Conservation (phyloP, 2,329 filamentous ascomycete species). For the Zymoseptoria crescenta region DNA sequence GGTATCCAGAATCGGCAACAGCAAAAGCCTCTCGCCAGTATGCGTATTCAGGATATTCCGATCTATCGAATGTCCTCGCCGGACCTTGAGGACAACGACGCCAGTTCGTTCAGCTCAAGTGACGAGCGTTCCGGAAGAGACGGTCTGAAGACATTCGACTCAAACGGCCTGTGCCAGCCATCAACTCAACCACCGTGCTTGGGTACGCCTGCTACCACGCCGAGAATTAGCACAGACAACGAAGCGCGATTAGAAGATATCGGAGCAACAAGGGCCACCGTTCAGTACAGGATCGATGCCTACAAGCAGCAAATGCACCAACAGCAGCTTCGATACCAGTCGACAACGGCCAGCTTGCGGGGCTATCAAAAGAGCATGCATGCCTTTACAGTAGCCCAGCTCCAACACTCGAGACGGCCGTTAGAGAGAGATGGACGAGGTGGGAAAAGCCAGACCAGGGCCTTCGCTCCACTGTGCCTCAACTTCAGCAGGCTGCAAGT, state of each 20-base stretch:
- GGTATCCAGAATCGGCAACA: not conserved
- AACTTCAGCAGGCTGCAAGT: not conserved
- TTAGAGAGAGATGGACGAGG: not conserved
- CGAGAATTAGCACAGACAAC: not conserved
- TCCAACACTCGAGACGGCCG: conserved; percentile 4
- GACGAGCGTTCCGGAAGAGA: not conserved
- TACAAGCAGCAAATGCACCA: conserved; percentile 19
- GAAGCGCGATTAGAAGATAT: not conserved
- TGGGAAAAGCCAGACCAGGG: not conserved
- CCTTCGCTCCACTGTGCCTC: not conserved
- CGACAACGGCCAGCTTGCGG: conserved; percentile 9
- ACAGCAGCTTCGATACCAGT: not conserved
- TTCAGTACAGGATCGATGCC: not conserved
- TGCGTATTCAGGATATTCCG: not conserved
- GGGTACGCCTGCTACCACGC: not conserved
- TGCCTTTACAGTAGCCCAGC: conserved; percentile 19
- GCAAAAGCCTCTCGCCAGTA: not conserved
- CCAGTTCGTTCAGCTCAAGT: not conserved
- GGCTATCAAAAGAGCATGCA: conserved; percentile 22
- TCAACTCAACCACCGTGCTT: not conserved
- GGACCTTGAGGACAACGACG: not conserved
- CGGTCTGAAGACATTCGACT: not conserved
- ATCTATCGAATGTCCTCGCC: not conserved
- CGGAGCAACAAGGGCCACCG: not conserved
- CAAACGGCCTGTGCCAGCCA: not conserved